Evolutionary conservation across 2,329 filamentous ascomycete genomes (phyloP).

Genomic region (Colletotrichum lini): DNA sequence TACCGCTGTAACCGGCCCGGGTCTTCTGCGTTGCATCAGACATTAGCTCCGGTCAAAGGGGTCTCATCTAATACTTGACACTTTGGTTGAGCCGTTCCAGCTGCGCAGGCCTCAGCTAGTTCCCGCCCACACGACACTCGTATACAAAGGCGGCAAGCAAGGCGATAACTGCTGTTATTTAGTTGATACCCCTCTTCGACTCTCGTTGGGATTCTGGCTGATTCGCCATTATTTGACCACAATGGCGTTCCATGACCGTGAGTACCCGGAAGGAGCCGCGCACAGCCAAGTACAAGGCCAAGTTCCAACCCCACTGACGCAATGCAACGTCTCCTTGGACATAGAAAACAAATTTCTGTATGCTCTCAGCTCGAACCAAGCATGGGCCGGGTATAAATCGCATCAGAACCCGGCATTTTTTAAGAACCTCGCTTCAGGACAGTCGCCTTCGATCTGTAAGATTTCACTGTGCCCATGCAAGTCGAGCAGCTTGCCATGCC

Average conservation of each 20-base stretch:
- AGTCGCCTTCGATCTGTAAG: conserved; percentile 74
- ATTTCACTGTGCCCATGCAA: background rate
- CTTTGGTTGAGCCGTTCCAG: background rate
- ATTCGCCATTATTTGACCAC: background rate
- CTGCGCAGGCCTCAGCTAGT: conserved; percentile 36
- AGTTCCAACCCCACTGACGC: conserved; percentile 11
- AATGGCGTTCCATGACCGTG: conserved; percentile 40
- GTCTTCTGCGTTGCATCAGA: background rate
- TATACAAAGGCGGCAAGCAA: background rate
- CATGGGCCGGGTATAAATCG: conserved; percentile 77
- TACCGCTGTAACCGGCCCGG: conserved; percentile 13
- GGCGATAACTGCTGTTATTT: too few relatives aligned
- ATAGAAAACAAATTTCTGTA: conserved; percentile 72
- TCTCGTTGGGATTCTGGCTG: background rate
- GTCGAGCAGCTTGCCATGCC: background rate
- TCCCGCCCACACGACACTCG: background rate
- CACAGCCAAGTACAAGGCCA: background rate
- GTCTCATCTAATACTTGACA: background rate
- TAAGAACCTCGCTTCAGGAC: conserved; percentile 75
- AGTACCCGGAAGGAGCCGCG: conserved; percentile 2
- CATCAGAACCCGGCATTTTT: conserved; percentile 81
- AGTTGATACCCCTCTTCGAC: background rate
- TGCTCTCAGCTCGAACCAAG: conserved; percentile 77
- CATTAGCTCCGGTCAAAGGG: background rate
- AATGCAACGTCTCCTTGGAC: background rate